phyloP scores from a whole-genome alignment of 345 rosid species.

The Acer campestre region DNA sequence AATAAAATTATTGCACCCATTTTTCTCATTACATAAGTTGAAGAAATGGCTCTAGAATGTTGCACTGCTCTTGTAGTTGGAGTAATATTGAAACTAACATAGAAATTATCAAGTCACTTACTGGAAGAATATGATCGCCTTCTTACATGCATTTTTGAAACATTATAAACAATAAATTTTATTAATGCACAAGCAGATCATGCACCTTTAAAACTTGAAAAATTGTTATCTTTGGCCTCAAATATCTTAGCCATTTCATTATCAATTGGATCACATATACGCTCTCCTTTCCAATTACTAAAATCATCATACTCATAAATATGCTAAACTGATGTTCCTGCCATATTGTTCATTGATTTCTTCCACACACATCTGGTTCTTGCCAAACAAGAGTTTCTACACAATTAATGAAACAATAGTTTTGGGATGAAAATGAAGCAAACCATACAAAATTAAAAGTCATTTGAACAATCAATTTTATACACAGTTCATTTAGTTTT shows the following conservation, averaged over 20 bases:
- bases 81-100: constrained; percentile 2
- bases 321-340: constrained; percentile 16
- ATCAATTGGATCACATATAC: constrained; percentile 8
- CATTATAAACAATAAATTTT: not conserved
- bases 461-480: no score
- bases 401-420: not conserved
- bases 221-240: constrained; percentile 18
- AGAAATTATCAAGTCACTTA: not conserved
- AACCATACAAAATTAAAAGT: not conserved
- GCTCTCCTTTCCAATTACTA: constrained; percentile 10
- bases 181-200: no score
- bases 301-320: constrained; percentile 26
- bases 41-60: not conserved
- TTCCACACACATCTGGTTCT: constrained; percentile 32
- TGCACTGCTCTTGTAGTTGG: not conserved
- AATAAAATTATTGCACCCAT: no score
- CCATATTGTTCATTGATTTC: constrained; percentile 12
- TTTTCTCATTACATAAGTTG: not conserved
- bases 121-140: no score
- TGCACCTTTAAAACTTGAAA: constrained; percentile 34
- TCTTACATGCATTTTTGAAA: not conserved
- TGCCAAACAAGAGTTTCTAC: no score
- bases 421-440: no score
- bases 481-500: no score
- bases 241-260: constrained; percentile 16